A percentile compares a stretch with the other conserved stretches of the same genome.
Evolutionary conservation across 2,329 filamentous ascomycete genomes (phyloP).

Genomic region (Colletotrichum sublineola): DNA sequence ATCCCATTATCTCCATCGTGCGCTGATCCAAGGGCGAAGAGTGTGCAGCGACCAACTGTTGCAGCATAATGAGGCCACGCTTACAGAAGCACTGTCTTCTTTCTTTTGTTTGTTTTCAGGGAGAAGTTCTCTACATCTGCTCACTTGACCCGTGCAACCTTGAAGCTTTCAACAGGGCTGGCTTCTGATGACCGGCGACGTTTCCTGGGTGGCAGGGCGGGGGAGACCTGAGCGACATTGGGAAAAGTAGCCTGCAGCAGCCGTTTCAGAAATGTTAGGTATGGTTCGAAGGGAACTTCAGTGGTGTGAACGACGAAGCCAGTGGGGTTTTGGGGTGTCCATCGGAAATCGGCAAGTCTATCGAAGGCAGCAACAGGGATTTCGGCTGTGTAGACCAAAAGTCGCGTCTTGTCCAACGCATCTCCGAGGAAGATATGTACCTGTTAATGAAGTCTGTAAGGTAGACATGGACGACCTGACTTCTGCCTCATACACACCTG

Average conservation of each 20-base stretch:
- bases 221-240: neutral
- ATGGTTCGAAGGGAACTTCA: neutral
- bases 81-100: too few species aligned
- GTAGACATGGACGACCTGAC: neutral
- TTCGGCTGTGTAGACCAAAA: neutral
- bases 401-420: neutral
- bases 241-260: neutral
- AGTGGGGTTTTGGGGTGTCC: neutral
- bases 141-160: neutral
- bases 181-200: neutral
- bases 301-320: neutral
- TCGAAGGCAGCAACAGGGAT: neutral
- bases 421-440: neutral
- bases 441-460: neutral
- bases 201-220: neutral
- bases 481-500: neutral
- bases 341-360: neutral
- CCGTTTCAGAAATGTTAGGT: neutral
- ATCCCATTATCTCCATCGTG: too few species aligned
- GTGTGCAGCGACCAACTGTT: too few species aligned
- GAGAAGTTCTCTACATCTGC: neutral
- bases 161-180: neutral
- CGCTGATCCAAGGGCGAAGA: too few species aligned
- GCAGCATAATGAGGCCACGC: too few species aligned
- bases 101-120: too few species aligned